Conservation (phyloP, 495 filamentous ascomycete genomes). For the Filosporella fistucella region DNA sequence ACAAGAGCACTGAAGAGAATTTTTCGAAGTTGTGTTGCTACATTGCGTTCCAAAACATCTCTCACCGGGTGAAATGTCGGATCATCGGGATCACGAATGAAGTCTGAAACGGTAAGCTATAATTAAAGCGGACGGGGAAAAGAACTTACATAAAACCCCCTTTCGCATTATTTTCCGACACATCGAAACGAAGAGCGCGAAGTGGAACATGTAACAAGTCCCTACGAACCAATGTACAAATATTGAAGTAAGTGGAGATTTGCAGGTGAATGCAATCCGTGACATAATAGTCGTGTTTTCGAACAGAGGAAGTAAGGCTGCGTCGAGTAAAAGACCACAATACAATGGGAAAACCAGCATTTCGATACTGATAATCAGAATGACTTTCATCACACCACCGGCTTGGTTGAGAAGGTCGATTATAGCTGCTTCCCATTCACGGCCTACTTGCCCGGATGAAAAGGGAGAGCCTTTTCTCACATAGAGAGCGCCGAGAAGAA, state of each 20-base stretch:
- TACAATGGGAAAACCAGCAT: conserved; percentile 98
- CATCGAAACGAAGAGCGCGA: conserved; percentile 98
- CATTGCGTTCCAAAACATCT: conserved; percentile 91
- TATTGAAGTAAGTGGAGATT: conserved; percentile 76
- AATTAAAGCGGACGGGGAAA: not conserved
- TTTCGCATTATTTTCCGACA: conserved; percentile 94
- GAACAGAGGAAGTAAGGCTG: conserved; percentile 87
- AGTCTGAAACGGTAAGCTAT: conserved; percentile 52
- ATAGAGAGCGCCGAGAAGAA: conserved; percentile 70
- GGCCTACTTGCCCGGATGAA: conserved; percentile 56
- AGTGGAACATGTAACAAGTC: conserved; percentile 99
- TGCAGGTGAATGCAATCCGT: conserved; percentile 67
- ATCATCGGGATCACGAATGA: conserved; percentile 97
- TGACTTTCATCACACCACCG: conserved; percentile 95
- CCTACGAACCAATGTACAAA: conserved; percentile 99
- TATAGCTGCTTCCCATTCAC: conserved; percentile 69
- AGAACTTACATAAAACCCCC: conserved; percentile 78
- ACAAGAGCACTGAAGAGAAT: conserved; percentile 94
- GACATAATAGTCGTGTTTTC: conserved; percentile 69
- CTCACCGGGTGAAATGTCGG: conserved; percentile 97
- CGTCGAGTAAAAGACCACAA: conserved; percentile 85
- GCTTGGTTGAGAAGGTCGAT: conserved; percentile 88
- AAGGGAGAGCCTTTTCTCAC: conserved; percentile 65
- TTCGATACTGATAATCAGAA: conserved; percentile 97
- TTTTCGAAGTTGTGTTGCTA: conserved; percentile 90